Evolutionary conservation across 768 basidiomycete species (phyloP).

Genomic region (Hysterangium stoloniferum): DNA sequence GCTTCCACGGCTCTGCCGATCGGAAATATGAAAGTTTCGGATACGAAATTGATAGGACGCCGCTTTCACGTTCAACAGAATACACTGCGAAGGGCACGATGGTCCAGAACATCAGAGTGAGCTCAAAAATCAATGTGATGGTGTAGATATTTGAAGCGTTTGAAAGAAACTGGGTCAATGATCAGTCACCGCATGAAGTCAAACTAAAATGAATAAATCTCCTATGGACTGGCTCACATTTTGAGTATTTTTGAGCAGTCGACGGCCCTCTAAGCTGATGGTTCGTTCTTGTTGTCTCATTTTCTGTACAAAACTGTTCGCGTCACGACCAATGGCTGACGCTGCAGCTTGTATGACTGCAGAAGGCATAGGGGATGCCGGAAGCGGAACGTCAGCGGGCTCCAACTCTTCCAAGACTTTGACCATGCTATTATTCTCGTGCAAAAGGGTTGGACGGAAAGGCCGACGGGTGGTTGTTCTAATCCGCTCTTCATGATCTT

Average conservation of each 20-base stretch:
- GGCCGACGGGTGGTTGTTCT: constrained; percentile 1
- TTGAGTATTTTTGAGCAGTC: background rate
- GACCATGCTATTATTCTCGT: background rate
- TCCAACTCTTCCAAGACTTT: constrained; percentile 1
- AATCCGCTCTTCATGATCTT: constrained; percentile 3
- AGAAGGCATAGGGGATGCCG: constrained; percentile 23
- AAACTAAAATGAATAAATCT: background rate
- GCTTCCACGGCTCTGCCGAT: constrained; percentile 41
- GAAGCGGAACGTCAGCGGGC: constrained; percentile 9
- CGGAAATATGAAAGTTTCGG: constrained; percentile 41
- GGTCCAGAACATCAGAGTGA: constrained; percentile 42
- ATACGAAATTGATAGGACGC: constrained; percentile 30
- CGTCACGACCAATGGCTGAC: constrained; percentile 14
- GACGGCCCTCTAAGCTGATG: background rate
- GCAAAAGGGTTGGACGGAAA: constrained; percentile 1
- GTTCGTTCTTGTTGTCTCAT: constrained; percentile 7
- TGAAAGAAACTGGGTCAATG: constrained; percentile 44
- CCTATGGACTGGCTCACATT: background rate
- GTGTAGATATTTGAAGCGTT: constrained; percentile 56
- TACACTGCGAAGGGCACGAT: constrained; percentile 37
- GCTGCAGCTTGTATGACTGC: constrained; percentile 20
- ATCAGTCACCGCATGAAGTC: background rate
- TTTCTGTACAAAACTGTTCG: constrained; percentile 12
- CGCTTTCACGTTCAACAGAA: constrained; percentile 1
- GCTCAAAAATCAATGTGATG: constrained; percentile 44